Evolutionary conservation across 2,329 filamentous ascomycete species (phyloP).

Genomic region (Geosmithia putterillii): DNA sequence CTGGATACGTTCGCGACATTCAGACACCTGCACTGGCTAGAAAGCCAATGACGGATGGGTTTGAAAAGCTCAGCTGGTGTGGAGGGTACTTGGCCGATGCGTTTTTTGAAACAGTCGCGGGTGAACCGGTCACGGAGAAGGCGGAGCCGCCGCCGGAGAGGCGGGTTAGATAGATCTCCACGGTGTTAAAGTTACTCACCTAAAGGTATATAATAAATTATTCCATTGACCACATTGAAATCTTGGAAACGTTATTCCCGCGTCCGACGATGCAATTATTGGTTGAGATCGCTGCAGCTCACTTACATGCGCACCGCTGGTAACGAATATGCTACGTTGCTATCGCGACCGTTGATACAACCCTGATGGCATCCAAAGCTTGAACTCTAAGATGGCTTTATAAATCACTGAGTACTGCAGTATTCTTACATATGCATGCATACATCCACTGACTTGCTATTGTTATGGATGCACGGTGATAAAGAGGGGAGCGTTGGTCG

Average conservation of each 20-base stretch:
- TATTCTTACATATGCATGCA: not conserved
- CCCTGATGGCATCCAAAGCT: too few species aligned
- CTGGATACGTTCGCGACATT: slow-evolving; percentile 14
- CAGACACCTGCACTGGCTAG: slow-evolving; percentile 12
- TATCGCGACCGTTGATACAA: too few species aligned
- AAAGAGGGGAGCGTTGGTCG: not conserved
- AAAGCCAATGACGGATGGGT: slow-evolving; percentile 17
- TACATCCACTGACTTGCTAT: not conserved
- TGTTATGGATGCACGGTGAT: not conserved
- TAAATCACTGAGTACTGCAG: too few species aligned
- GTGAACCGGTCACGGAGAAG: slow-evolving; percentile 8
- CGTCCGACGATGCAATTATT: too few species aligned
- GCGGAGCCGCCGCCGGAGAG: not conserved
- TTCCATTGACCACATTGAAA: too few species aligned
- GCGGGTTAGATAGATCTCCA: not conserved
- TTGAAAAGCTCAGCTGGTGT: slow-evolving; percentile 20
- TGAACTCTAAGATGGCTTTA: too few species aligned
- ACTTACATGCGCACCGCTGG: too few species aligned
- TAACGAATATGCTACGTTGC: too few species aligned
- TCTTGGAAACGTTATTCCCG: too few species aligned
- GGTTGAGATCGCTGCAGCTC: too few species aligned
- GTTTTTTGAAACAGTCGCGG: slow-evolving; percentile 18
- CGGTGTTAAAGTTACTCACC: too few species aligned
- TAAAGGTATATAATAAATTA: too few species aligned
- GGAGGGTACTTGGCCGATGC: slow-evolving; percentile 22